These are phyloP conservation scores for Forsythia viridissima DNA, from an alignment of 257 asterid species.

Conservation along the genomic window DNA sequence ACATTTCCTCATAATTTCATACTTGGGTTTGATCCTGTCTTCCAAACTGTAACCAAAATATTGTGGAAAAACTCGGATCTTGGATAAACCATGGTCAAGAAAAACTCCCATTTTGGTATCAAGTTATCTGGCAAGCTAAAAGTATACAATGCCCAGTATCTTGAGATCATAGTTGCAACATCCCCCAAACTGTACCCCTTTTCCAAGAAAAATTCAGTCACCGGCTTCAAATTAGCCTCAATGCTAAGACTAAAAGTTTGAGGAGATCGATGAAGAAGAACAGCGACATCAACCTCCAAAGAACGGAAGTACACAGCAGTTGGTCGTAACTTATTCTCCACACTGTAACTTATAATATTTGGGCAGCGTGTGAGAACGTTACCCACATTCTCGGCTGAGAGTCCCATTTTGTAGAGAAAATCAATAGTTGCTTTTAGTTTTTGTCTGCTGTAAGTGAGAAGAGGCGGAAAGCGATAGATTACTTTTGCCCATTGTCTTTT, in stretches of 20 bases:
- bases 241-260: constrained; percentile 93
- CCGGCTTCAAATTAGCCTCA: constrained; percentile 77
- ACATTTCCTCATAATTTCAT: constrained; percentile 50
- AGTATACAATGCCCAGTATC: constrained; percentile 74
- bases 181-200: constrained; percentile 65
- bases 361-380: constrained; percentile 85
- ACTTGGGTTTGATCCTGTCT: constrained; percentile 83
- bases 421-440: constrained; percentile 71
- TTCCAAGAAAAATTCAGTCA: constrained; percentile 69
- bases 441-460: constrained; percentile 83
- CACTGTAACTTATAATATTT: constrained; percentile 80
- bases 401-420: constrained; percentile 82
- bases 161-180: constrained; percentile 63
- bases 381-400: constrained; percentile 72
- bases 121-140: constrained; percentile 68
- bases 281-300: constrained; percentile 65
- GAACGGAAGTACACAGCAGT: constrained; percentile 73
- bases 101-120: constrained; percentile 86
- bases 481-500: constrained; percentile 92
- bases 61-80: constrained; percentile 77
- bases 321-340: constrained; percentile 88
- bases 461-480: constrained; percentile 80
- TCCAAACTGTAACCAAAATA: constrained; percentile 86
- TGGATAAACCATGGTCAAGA: constrained; percentile 69
- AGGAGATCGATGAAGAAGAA: constrained; percentile 72